Conservation (phyloP, 495 filamentous ascomycete genomes). For the Annulohypoxylon maeteangense region DNA sequence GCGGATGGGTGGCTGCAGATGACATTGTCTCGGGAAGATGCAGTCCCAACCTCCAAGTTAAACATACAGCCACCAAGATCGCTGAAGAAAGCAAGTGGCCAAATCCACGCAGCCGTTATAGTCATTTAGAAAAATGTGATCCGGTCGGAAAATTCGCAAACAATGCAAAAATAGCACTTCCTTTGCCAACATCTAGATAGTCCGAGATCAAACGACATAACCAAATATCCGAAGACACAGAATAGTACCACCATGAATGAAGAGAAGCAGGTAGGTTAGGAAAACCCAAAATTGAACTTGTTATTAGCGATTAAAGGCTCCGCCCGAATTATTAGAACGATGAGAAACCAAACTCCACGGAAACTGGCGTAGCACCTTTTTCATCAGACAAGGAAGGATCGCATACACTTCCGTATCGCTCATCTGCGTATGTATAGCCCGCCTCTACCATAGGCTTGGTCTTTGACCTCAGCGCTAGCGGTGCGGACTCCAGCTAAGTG, state of each 20-base stretch:
- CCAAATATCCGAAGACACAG: not conserved
- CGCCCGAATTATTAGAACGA: not conserved
- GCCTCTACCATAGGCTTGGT: conserved; percentile 55
- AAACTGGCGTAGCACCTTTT: not conserved
- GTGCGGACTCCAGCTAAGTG: conserved; percentile 67
- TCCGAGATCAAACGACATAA: not conserved
- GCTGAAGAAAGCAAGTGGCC: not conserved
- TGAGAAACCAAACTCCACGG: not conserved
- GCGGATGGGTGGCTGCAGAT: not conserved
- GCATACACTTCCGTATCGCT: conserved; percentile 11
- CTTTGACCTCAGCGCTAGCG: conserved; percentile 58
- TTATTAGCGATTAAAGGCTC: conserved; percentile 4
- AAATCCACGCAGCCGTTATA: not conserved
- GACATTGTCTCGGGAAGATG: not conserved
- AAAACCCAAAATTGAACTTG: not conserved
- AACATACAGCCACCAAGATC: not conserved
- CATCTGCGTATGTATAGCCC: conserved; percentile 57
- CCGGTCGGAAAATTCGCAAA: not conserved
- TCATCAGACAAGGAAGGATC: not conserved
- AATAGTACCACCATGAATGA: not conserved
- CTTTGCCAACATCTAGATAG: not conserved
- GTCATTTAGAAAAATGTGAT: not conserved
- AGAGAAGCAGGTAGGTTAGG: not conserved
- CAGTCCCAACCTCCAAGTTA: not conserved
- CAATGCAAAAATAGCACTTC: not conserved